A percentile compares a stretch with the other conserved stretches of the same genome.
These are phyloP conservation scores for Pestalotiopsis sp. DNA, from an alignment of 2,329 filamentous ascomycete genomes.

Conservation along the genomic window DNA sequence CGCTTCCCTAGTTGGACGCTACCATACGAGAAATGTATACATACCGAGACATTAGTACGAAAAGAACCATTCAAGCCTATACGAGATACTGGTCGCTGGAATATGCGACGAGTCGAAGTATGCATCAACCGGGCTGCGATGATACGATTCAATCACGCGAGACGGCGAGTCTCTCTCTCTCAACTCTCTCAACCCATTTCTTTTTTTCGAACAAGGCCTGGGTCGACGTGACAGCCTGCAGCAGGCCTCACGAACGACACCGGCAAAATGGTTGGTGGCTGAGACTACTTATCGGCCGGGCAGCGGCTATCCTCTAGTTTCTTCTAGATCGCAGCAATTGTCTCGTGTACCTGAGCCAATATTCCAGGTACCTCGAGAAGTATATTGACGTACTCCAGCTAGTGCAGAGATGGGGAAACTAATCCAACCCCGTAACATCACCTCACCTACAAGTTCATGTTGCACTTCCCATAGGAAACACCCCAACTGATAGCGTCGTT, in stretches of 20 bases:
- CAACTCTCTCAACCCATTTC: not conserved
- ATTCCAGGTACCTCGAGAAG: not conserved
- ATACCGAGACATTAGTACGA: not conserved
- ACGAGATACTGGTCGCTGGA: not conserved
- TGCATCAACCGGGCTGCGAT: not conserved
- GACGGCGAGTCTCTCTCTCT: not conserved
- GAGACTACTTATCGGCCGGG: not conserved
- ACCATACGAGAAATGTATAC: not conserved
- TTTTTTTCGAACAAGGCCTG: not conserved
- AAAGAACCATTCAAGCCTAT: not conserved
- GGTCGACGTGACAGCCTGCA: not conserved
- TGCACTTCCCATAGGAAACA: not conserved
- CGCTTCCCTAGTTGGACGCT: not conserved
- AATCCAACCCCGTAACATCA: not conserved
- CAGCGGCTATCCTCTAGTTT: not conserved
- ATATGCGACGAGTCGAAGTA: not conserved
- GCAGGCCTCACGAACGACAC: not conserved
- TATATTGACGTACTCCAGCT: not conserved
- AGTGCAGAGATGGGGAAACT: not conserved
- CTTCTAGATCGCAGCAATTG: not conserved
- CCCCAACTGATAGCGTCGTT: not conserved
- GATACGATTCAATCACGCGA: not conserved
- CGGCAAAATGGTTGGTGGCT: not conserved
- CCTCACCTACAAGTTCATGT: not conserved
- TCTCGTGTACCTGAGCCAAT: not conserved